Conservation (phyloP, 345 rosid species). For the Salix viminalis region DNA sequence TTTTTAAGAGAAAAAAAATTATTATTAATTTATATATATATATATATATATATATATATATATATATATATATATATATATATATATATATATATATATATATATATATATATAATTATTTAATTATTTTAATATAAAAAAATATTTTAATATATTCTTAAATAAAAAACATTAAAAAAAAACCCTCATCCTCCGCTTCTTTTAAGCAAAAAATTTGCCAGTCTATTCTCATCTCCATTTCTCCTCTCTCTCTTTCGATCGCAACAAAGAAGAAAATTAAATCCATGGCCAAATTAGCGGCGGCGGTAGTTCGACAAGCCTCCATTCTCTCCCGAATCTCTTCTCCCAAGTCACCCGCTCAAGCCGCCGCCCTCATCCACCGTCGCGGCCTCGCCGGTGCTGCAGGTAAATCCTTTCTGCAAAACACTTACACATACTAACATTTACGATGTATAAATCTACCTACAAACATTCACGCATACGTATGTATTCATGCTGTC, state of each 20-base stretch:
- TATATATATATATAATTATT: too few species aligned
- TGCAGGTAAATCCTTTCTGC: conserved; percentile 48
- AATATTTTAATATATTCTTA: too few species aligned
- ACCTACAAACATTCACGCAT: neutral
- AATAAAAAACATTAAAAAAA: too few species aligned
- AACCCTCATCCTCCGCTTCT: neutral
- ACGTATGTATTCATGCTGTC: neutral
- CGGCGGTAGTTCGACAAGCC: conserved; percentile 48
- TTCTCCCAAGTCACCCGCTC: conserved; percentile 21
- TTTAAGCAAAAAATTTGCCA: neutral
- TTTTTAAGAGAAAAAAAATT: too few species aligned
- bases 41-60: too few species aligned
- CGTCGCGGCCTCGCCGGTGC: conserved; percentile 83
- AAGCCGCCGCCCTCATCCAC: conserved; percentile 42
- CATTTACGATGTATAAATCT: neutral
- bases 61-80: too few species aligned
- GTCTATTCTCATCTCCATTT: neutral
- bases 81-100: too few species aligned
- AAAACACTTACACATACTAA: neutral
- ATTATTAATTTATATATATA: too few species aligned
- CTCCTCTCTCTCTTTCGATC: neutral
- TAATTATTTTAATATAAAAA: too few species aligned
- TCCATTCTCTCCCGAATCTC: conserved; percentile 31
- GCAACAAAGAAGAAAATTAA: neutral
- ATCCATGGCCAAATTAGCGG: conserved; percentile 49